Percentiles rank a stretch among this genome's conserved stretches.
Evolutionary conservation across 106 monocot genomes (phyloP).

Genomic region (Hemerocallis citrina): DNA sequence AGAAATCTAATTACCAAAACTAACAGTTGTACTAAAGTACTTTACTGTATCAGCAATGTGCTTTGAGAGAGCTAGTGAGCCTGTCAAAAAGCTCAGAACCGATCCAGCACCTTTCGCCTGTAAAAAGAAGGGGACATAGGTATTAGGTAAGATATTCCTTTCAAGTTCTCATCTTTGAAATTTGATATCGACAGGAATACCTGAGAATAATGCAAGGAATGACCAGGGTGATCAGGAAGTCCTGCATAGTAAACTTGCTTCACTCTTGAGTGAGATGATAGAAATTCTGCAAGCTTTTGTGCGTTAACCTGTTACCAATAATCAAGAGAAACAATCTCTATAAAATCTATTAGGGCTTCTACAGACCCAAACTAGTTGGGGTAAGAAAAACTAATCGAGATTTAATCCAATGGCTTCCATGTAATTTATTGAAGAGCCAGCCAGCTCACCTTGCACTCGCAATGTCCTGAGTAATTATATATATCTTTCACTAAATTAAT

Average conservation of each 20-base stretch:
- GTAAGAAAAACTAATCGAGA: not conserved
- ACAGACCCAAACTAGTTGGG: not conserved
- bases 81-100: conserved; percentile 88
- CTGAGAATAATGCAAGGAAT: conserved; percentile 83
- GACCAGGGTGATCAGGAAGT: conserved; percentile 75
- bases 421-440: not conserved
- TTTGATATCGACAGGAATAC: conserved; percentile 14
- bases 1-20: conserved; percentile 60
- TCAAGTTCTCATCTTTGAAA: not conserved
- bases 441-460: not conserved
- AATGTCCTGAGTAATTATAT: no score
- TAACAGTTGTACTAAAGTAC: conserved; percentile 88
- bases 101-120: conserved; percentile 99
- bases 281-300: conserved; percentile 85
- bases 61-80: conserved; percentile 82
- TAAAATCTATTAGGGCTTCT: not conserved
- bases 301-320: conserved; percentile 67
- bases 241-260: conserved; percentile 94
- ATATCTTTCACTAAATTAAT: no score
- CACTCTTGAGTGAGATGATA: conserved; percentile 82
- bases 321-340: not conserved
- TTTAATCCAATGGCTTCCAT: not conserved
- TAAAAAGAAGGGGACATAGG: not conserved
- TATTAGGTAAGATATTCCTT: not conserved
- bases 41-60: conserved; percentile 79